Conservation (phyloP, 305 asterid genomes). For the Fraxinus floribunda region DNA sequence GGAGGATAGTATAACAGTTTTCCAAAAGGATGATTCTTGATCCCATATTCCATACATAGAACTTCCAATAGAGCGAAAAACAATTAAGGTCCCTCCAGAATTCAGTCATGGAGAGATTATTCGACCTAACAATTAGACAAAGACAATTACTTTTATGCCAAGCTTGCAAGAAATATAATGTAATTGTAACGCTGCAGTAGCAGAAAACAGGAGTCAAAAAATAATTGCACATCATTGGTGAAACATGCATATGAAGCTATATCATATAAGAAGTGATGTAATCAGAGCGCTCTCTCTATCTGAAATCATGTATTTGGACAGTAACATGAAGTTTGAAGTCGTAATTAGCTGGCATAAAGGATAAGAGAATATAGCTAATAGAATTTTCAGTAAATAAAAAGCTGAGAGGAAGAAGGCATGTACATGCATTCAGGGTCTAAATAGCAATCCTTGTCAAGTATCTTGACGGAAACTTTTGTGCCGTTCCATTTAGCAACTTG, state of each 20-base stretch:
- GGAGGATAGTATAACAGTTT: neutral
- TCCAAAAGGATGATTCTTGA: neutral
- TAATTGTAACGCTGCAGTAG: neutral
- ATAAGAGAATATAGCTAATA: conserved; percentile 4
- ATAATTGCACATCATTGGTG: neutral
- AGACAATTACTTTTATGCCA: neutral
- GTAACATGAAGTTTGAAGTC: conserved; percentile 2
- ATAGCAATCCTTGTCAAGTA: conserved; percentile 85
- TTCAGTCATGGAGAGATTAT: conserved; percentile 6
- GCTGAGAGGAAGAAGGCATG: conserved; percentile 25
- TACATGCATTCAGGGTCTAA: conserved; percentile 82
- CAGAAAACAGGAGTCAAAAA: neutral
- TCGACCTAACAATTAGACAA: neutral
- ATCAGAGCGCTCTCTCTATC: conserved; percentile 15
- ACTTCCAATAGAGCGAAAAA: neutral
- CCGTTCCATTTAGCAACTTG: conserved; percentile 99
- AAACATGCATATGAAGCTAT: neutral
- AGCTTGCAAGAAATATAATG: conserved; percentile 1
- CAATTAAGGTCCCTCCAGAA: neutral
- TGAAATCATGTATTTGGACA: conserved; percentile 2
- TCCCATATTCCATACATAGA: neutral
- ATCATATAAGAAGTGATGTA: neutral
- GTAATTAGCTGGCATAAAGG: conserved; percentile 6
- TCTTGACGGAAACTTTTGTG: conserved; percentile 94
- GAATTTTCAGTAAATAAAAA: conserved; percentile 7